Evolutionary conservation across 306 rosid species (phyloP), one percentile per base, ranked within the genome.

Genomic region (Lathyrus sativus): DNA sequence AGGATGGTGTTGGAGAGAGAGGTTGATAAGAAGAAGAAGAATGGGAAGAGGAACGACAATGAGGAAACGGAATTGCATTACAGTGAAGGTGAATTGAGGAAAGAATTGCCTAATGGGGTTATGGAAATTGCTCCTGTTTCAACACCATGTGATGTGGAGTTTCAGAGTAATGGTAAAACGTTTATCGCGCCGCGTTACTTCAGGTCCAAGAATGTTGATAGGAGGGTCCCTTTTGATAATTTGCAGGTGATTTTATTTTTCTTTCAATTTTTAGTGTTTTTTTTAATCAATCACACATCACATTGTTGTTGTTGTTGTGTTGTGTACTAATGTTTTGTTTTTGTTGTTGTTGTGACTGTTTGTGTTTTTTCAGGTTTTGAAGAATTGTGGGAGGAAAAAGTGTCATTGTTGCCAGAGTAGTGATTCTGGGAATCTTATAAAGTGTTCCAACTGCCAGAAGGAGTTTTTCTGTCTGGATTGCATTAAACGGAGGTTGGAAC

Each of bases 401-500:
- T 95, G 99, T 75, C 99, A 90, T 72, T 80, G 89, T 83, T 95
- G 99, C 68, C 90, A 83, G 69, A 87, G 81, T 75, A 88, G 91
- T 73, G 84, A 80, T 61, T 84, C 89, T 4, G 53, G 76, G 83
- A 86, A 70, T 79, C 90, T 88, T 24, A 80, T 79, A 1, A 82
- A 80, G 81, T 95, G 99, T 84, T 82, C 87, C 9, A 85, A 83
- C 76, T 95, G 99, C 80, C 90, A 82, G 67, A 88, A 83, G 64
- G 85, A 82, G 28, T 83, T 88, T 67, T 95, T 95, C 80, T 95
- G 99, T 81, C 66, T 81, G 86, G 87, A 82, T 64, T 95, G 99
- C 85, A 81, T 95, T 78, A 87, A 83, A 88, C 92, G 87, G 72
- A 71, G 97, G 99, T 95, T 51, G 11, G 70, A 44, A 29, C 63